Base-by-base conservation (phyloP, 495 filamentous ascomycete species). In the Annulohypoxylon maeteangense region DNA sequence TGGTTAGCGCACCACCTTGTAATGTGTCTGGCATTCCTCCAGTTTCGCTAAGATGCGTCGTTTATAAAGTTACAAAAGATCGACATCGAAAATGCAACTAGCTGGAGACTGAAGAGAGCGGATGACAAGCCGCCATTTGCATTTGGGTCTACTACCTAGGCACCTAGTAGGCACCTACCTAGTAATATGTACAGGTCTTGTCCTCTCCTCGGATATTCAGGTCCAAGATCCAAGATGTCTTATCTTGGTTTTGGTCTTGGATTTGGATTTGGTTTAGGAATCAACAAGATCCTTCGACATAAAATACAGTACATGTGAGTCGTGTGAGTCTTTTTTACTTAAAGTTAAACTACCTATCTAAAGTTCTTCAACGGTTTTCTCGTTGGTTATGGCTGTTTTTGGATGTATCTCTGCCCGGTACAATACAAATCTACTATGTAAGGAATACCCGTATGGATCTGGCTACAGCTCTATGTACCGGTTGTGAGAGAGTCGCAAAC, bases 51-150 rank as follows among this genome's bases (percentile, higher is more conserved):
- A 59, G 32, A 59, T 67, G 53, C 64, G 59, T 40, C 64, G 70
- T 63, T 72, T 72, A 64, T 59, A 62, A 67, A 72, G 60, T 64
- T 65, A 63, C 63, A 67, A 62, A 48, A 51, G 69, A 72, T 72
- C 69, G 69, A 63, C 69, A 67, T 42, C 59, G 47, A 68, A 48
- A 51, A 72, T 72, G 64, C 69, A 65, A 67, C 69, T 68, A 67
- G 64, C 59, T 62, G 31, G 23, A 62, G 45, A 65, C 65, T 55
- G 31, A 20, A 62, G 11, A 45, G 36, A 65, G 51, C 36, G 36
- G 12, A 56, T 67, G 53, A 69, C 59, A 58, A 62, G n/a, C 31
- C 34, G 22, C 29, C 27, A 23, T 62, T 71, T 71, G 7, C 27
- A 23, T 62, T 71, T 71, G 7, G 12, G 31, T 51, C 59, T 36